Evolutionary conservation across 108 stramenopile genomes (phyloP), one percentile per base, ranked within the genome.

Genomic region (Cyclotella sp.): DNA sequence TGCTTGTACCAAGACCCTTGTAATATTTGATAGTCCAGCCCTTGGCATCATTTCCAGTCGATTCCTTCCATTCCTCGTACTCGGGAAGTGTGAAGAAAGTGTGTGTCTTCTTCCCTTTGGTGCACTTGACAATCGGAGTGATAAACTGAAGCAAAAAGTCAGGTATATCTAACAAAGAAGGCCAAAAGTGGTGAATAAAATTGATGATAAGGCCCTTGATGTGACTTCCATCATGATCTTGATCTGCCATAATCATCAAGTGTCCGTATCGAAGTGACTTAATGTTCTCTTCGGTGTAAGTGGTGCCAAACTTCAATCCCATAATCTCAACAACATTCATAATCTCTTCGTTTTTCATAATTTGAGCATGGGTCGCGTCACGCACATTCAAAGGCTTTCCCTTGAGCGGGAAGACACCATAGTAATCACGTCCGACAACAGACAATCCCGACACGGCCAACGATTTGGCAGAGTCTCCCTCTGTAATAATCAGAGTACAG

Each of bases 151-250:
- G 92, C 54, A 99, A 77, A 82, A 99, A 99, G 29, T 97, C 97
- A 10, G 96, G 90, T 63, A 98, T 76, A 59, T 97, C 87, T 34
- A 99, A 89, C 65, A 99, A 85, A 8, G 91, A 88, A 16, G 99
- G 98, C 98, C 98, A 98, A 79, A 97, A 98, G 41, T 81, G 72
- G 82, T 98, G 98, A 45, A 99, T 84, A 72, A 98, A 97, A 82
- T 99, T 99, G 88, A 99, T 98, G 7, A 99, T 87, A n/a, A 99
- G 91, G 40, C 98, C 99, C 83, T 99, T 99, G 95, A 99, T 99
- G 83, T 99, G 99, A 16, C 86, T 88, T 4, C 99, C 99, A 73
- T 99, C 99, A 75, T 97, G 96, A 85, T 99, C 99, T 85, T 99
- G 99, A 91, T 99, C 99, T 3, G 98, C 96, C 99, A 99, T 99